phyloP scores from a whole-genome alignment of 2,329 filamentous ascomycete genomes.

The Monilinia laxa region DNA sequence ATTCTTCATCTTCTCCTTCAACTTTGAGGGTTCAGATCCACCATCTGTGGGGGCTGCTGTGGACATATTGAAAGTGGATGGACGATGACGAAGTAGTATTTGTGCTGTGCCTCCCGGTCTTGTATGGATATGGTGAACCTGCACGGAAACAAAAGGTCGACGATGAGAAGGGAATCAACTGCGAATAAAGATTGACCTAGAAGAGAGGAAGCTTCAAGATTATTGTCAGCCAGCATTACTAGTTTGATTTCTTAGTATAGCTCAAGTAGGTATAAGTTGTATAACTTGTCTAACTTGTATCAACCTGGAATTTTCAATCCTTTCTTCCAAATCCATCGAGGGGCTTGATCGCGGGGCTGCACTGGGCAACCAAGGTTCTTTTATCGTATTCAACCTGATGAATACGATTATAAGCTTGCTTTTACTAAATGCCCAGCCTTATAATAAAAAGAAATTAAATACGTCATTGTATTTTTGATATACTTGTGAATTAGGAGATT shows the following conservation, averaged over 20 bases:
- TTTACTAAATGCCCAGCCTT: conserved; percentile 6
- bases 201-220: not conserved
- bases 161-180: not conserved
- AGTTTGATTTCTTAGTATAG: too few relatives aligned
- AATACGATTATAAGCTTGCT: not conserved
- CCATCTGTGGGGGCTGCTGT: conserved; percentile 35
- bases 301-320: too few relatives aligned
- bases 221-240: too few relatives aligned
- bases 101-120: not conserved
- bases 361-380: not conserved
- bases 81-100: not conserved
- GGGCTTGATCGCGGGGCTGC: not conserved
- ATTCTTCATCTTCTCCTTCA: conserved; percentile 50
- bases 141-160: not conserved
- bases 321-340: not conserved
- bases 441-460: not conserved
- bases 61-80: conserved; percentile 29
- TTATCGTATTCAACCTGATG: not conserved
- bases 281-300: too few relatives aligned
- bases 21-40: conserved; percentile 32
- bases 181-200: not conserved
- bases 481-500: too few relatives aligned
- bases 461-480: not conserved
- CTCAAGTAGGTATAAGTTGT: too few relatives aligned
- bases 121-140: not conserved